Conservation (phyloP, 2,329 filamentous ascomycete species). For the Paramyrothecium roridum region DNA sequence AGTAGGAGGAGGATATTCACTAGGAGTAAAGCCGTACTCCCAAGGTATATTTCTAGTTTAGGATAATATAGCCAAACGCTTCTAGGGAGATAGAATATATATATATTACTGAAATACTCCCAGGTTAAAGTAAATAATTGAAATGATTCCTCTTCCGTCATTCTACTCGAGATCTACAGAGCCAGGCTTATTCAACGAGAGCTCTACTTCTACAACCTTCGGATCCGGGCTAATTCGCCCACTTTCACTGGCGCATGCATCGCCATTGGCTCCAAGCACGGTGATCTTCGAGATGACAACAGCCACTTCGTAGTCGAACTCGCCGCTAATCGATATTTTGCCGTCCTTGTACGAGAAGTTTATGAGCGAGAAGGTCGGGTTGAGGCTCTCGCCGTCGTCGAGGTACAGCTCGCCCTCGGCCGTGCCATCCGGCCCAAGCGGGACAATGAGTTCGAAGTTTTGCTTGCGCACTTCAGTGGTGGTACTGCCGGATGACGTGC, state of each 20-base stretch:
- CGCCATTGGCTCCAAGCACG: slow-evolving; percentile 35
- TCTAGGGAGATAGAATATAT: too few species aligned
- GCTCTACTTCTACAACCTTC: slow-evolving; percentile 15
- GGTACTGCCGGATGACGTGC: slow-evolving; percentile 55
- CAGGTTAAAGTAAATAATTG: too few species aligned
- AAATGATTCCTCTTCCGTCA: too few species aligned
- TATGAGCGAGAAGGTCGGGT: slow-evolving; percentile 55
- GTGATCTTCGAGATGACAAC: slow-evolving; percentile 46
- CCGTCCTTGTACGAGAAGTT: slow-evolving; percentile 56
- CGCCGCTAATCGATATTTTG: slow-evolving; percentile 46
- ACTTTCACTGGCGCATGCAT: not conserved
- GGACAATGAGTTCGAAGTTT: slow-evolving; percentile 69
- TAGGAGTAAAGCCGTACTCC: too few species aligned
- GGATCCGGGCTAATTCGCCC: slow-evolving; percentile 6
- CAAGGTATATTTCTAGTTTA: too few species aligned
- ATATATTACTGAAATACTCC: too few species aligned
- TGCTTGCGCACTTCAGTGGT: slow-evolving; percentile 61
- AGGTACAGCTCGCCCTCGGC: slow-evolving; percentile 70
- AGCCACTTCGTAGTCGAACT: slow-evolving; percentile 48
- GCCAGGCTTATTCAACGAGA: slow-evolving; percentile 14
- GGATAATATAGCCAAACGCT: too few species aligned
- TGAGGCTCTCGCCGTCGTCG: slow-evolving; percentile 70
- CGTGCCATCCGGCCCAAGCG: slow-evolving; percentile 57
- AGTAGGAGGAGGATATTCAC: too few species aligned
- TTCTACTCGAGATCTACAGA: slow-evolving; percentile 1